Conservation (phyloP, 1,284 basidiomycete species). For the Trametes versicolor region DNA sequence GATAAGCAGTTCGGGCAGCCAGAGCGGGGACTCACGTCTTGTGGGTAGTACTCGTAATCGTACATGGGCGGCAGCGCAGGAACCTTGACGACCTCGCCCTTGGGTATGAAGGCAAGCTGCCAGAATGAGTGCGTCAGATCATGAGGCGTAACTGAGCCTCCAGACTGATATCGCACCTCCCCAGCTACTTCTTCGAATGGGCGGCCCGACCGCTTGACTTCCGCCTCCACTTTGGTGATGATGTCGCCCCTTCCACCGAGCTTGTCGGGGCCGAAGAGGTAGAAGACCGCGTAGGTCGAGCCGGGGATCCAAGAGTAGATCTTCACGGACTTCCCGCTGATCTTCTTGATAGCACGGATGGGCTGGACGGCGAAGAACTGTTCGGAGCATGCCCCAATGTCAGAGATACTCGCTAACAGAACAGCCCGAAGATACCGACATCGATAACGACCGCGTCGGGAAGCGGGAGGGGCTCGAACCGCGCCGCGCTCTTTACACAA, state of each 20-base stretch:
- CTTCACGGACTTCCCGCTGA: conserved; percentile 29
- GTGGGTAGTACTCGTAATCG: conserved; percentile 35
- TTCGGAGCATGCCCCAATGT: neutral
- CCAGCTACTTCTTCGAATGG: conserved; percentile 6
- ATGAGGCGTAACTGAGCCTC: neutral
- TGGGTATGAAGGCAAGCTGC: neutral
- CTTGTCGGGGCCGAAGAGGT: conserved; percentile 11
- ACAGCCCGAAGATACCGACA: neutral
- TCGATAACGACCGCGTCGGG: conserved; percentile 11
- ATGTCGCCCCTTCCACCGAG: conserved; percentile 5
- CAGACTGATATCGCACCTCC: conserved; percentile 10
- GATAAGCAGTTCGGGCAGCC: neutral
- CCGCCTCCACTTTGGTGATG: neutral
- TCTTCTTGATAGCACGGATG: conserved; percentile 14
- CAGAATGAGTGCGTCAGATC: conserved; percentile 12
- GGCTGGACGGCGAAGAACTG: conserved; percentile 31
- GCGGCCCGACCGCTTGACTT: neutral
- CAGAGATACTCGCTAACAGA: neutral
- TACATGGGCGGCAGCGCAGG: conserved; percentile 36
- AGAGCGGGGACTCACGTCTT: conserved; percentile 12
- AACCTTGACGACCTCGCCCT: conserved; percentile 20
- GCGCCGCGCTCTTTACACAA: conserved; percentile 6
- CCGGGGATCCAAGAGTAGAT: conserved; percentile 31
- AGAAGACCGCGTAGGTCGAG: conserved; percentile 26
- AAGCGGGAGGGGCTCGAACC: neutral